Base-by-base conservation (phyloP, 179 eudicot genomes). In the Dionaea muscipula region DNA sequence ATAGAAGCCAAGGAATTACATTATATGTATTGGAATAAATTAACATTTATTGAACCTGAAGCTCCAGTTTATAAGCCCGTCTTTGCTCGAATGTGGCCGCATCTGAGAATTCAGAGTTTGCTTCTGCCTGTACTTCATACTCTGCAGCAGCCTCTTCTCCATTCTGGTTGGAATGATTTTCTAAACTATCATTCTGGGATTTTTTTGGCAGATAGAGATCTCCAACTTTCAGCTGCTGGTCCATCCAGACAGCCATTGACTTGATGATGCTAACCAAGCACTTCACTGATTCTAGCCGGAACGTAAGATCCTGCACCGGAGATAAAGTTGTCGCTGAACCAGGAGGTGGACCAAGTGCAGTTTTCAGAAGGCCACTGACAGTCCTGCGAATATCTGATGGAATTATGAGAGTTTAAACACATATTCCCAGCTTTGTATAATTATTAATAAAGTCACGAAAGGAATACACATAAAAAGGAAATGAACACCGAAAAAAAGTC, bases 241-340 rank as follows among this genome's bases (percentile, higher is more conserved):
- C 95, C 98, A 91, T 82, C 96, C 96, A 91, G 60, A 63, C 57
- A 59, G 96, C 98, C 87, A 84, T 91, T 26, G 98, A 87, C 77
- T 75, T 87, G 21, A 84, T 70, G 55, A 87, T 81, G 45, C 72
- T 79, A 52, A 84, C 98, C 74, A 91, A 69, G 73, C 98, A 91
- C 68, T 79, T 91, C 4, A 91, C 98, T 37, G 98, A 84, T 73
- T 87, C 96, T 68, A 77, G 74, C 23, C 96, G 85, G 67, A 91
- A 91, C 38, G 93, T 82, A 53, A 74, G 75, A 79, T 91, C 98
- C 60, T 91, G 95, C 41, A 77, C 86, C 11, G 94, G 91, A 67
- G 98, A 74, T 72, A 91, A 64, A 41, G 80, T 81, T 59, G 96
- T 84, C 9, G 83, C 68, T 20, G 98, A 91, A 64, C 98, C 98